These are phyloP conservation scores for Sphaceloma murrayae DNA, from an alignment of 2,329 filamentous ascomycete genomes.

Conservation along the genomic window DNA sequence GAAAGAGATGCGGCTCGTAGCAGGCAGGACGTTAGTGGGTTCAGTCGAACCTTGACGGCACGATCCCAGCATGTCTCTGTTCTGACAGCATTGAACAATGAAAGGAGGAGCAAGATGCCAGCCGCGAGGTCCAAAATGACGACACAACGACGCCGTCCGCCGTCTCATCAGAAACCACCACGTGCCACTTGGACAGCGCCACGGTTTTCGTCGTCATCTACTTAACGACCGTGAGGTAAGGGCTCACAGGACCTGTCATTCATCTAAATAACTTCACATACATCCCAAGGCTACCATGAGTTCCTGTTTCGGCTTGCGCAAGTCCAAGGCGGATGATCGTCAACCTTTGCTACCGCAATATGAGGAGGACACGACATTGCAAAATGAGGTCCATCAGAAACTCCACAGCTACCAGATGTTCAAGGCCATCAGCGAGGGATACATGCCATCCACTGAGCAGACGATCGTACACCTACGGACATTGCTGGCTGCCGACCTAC, in stretches of 20 bases:
- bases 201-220: background rate
- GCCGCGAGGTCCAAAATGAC: constrained; percentile 11
- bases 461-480: constrained; percentile 68
- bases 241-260: background rate
- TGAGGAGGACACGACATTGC: constrained; percentile 67
- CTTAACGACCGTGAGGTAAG: background rate
- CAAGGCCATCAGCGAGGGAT: constrained; percentile 69
- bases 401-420: constrained; percentile 90
- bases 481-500: constrained; percentile 63
- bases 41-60: too few relatives aligned
- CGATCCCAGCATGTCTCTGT: constrained; percentile 1
- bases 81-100: too few relatives aligned
- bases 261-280: background rate
- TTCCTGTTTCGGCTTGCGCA: constrained; percentile 55
- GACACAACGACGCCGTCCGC: constrained; percentile 12
- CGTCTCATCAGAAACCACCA: background rate
- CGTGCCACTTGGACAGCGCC: constrained; percentile 6
- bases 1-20: too few relatives aligned
- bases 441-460: constrained; percentile 88
- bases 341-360: constrained; percentile 76
- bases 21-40: too few relatives aligned
- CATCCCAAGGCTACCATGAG: constrained; percentile 37
- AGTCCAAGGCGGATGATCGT: constrained; percentile 49
- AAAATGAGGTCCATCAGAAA: constrained; percentile 74
- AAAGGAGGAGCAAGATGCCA: too few relatives aligned